Percentiles rank a stretch among this genome's conserved stretches.
phyloP scores from a whole-genome alignment of 805 yeast species.

The Candida morakotiae region DNA sequence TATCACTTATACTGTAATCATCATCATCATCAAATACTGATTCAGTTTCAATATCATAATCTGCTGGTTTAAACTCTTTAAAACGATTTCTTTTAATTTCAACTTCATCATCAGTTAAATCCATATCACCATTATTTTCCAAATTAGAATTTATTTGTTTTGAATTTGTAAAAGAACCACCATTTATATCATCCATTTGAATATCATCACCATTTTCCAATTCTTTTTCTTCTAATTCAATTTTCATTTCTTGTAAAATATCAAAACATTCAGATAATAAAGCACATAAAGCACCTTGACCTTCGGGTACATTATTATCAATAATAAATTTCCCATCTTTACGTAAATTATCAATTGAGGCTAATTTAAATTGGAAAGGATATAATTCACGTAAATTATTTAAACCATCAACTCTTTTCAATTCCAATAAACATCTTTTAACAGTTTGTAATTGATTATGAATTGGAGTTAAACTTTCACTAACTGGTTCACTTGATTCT shows the following conservation, averaged over 20 bases:
- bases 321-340: constrained; percentile 89
- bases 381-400: constrained; percentile 84
- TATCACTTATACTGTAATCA: constrained; percentile 19
- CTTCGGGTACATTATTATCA: constrained; percentile 90
- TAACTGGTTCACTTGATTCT: constrained; percentile 92
- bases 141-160: constrained; percentile 10
- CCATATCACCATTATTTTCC: constrained; percentile 20
- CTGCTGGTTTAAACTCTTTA: constrained; percentile 43
- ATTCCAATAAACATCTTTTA: constrained; percentile 82
- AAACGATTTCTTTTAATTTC: constrained; percentile 41
- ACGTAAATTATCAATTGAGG: constrained; percentile 81
- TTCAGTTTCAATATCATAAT: constrained; percentile 38
- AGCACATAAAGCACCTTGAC: constrained; percentile 94
- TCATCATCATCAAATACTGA: constrained; percentile 29
- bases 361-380: constrained; percentile 93
- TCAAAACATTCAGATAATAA: constrained; percentile 92
- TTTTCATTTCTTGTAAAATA: constrained; percentile 83
- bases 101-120: constrained; percentile 39
- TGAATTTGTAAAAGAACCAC: constrained; percentile 10
- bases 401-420: constrained; percentile 89
- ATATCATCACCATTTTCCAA: constrained; percentile 18
- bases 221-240: constrained; percentile 70
- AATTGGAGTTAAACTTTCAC: constrained; percentile 87
- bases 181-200: constrained; percentile 7
- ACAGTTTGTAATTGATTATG: constrained; percentile 94